Percentiles rank a stretch among this genome's conserved stretches.
Evolutionary conservation across 1,139 yeast species (phyloP).

Genomic region (Pichia sp.): DNA sequence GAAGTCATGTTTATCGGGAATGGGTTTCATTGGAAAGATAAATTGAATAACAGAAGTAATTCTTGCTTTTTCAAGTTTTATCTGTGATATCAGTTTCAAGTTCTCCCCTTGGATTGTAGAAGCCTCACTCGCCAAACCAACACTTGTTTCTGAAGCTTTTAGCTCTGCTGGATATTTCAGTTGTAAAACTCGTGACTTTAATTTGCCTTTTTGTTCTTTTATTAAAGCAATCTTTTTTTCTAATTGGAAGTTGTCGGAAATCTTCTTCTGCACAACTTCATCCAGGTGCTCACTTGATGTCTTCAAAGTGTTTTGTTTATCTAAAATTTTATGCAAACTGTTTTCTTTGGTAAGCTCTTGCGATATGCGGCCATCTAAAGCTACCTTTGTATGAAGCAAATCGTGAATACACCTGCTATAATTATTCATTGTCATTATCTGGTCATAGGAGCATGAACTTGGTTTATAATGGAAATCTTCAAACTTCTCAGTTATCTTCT

Average conservation of each 20-base stretch:
- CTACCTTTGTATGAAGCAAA: slow-evolving; percentile 27
- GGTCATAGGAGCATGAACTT: slow-evolving; percentile 36
- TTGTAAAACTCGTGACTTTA: background rate
- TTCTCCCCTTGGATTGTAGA: slow-evolving; percentile 1
- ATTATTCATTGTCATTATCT: slow-evolving; percentile 44
- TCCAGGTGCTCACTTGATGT: background rate
- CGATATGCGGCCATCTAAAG: slow-evolving; percentile 16
- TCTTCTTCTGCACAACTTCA: background rate
- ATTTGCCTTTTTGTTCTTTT: background rate
- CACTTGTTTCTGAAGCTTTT: background rate
- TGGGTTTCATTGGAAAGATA: slow-evolving; percentile 21
- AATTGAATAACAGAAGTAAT: slow-evolving; percentile 15
- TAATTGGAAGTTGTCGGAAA: slow-evolving; percentile 4
- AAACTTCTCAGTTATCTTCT: background rate
- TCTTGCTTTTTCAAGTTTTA: slow-evolving; percentile 20
- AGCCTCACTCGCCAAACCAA: slow-evolving; percentile 2
- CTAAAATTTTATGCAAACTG: background rate
- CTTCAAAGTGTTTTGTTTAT: background rate
- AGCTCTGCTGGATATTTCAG: slow-evolving; percentile 4
- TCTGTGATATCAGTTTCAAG: background rate
- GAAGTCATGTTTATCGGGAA: slow-evolving; percentile 31
- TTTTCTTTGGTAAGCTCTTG: background rate
- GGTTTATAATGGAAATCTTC: slow-evolving; percentile 14
- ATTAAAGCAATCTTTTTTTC: background rate
- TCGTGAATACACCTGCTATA: slow-evolving; percentile 41